Evolutionary conservation across 495 filamentous ascomycete species (phyloP), one percentile per base, ranked within the genome.

Genomic region (Trichoderma parareesei): DNA sequence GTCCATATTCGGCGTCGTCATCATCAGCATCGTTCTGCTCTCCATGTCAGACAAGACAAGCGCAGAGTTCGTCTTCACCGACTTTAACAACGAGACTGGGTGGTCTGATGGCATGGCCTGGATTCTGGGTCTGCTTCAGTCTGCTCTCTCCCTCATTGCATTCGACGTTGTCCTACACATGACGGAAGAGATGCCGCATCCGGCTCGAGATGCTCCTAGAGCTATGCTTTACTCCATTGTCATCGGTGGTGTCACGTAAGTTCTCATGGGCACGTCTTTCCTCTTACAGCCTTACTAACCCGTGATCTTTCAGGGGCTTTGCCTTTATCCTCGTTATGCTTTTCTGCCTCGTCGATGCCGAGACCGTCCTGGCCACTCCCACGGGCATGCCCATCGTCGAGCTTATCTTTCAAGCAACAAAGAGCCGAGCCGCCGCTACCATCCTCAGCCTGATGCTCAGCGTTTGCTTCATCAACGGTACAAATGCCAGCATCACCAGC

Each of bases 91-190:
- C 70, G 72, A 82, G 66, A 87, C 84, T 5, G 85, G 85, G 33
- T 88, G 86, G 86, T 73, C 78, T 46, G 79, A 85, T 66, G 86
- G 86, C 6, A 79, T 87, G 20, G 80, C 82, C 3, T 88, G 85
- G 85, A 81, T 88, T 48, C 75, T 85, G 0, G 85, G 85, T 0
- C 74, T 88, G 16, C 75, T 88, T 16, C 85, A 88, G 68, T 83
- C 82, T 14, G 85, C 83, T 0, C 79, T 87, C 38, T 82, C 82
- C 10, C 73, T 88, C 59, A 87, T 83, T 4, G 85, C 83, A 2
- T 88, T 82, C 66, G 85, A 88, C 70, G 84, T 84, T 16, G 85
- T 84, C 16, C 79, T 85, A 27, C 85, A 87, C 63, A 85, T 88
- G 82, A 81, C 82, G 16, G 84, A 78, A 66, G 76, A 78, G 69